Base-by-base conservation (phyloP, 2,329 filamentous ascomycete genomes). In the Ophiocordyceps camponoti-rufipedis region DNA sequence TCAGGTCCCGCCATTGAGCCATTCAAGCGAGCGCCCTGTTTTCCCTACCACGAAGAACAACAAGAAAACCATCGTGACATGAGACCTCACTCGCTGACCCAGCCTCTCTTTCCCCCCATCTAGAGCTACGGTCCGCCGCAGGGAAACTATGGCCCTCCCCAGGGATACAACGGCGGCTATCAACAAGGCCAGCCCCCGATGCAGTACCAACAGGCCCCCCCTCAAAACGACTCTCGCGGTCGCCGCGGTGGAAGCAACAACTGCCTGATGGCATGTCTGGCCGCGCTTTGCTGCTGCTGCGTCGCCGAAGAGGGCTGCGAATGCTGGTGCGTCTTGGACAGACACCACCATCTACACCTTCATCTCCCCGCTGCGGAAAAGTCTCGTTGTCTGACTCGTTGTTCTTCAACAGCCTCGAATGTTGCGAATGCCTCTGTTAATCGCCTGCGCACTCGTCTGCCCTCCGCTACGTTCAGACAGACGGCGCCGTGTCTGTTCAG, bases 241-340 rank as follows among this genome's bases (percentile, higher is more conserved):
- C 48, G 52, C 50, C 56, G 56, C 48, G 56, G 61, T 44, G 61
- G 62, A 47, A 57, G 62, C 45, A 61, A 62, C 47, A 63, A 61
- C 51, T 72, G 69, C 52, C 53, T 71, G 45, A 60, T 63, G 41
- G 66, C 61, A 47, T 71, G 68, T 59, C 56, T 72, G 42, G 68
- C 69, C 9, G 59, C 63, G 14, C 53, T 72, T 45, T 72, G 68
- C 59, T 71, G 66, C 56, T 72, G 69, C 56, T 72, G 67, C 50
- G 63, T 67, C 45, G 60, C 63, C 41, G 69, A 72, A 46, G 69
- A 71, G 51, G 63, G 61, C 29, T 72, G 69, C 55, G 69, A 72
- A 53, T 67, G 65, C 51, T 72, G 69, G 65, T 64, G 61, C 58
- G 61, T 60, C 6, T 11, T 11, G 19, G 12, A 35, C 28, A 10